Evolutionary conservation across 148 eudicot genomes (phyloP).

Genomic region (Nyssa sinensis): DNA sequence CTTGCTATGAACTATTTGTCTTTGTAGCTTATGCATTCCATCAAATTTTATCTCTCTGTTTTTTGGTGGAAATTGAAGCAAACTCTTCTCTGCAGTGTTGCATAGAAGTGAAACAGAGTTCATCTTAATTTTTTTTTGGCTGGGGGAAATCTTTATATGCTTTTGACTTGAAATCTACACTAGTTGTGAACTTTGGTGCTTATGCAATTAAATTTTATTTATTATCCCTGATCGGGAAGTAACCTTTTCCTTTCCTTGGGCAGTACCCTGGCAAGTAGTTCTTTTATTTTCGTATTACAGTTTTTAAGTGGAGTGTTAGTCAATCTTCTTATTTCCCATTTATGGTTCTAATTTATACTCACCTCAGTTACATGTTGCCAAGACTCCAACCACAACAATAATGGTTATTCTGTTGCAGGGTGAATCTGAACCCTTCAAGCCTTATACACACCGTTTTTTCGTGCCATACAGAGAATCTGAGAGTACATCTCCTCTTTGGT

Average conservation of each 20-base stretch:
- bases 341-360: background rate
- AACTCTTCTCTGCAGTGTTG: background rate
- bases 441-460: slow-evolving; percentile 58
- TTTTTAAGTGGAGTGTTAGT: no score
- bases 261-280: no score
- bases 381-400: slow-evolving; percentile 4
- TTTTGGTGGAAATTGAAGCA: background rate
- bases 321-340: background rate
- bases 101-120: background rate
- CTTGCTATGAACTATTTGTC: background rate
- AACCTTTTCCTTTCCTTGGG: no score
- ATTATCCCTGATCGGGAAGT: no score
- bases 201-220: no score
- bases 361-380: background rate
- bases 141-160: background rate
- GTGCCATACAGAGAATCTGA: slow-evolving; percentile 56
- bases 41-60: background rate
- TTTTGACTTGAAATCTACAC: background rate
- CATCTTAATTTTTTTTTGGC: background rate
- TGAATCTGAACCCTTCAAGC: slow-evolving; percentile 78
- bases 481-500: slow-evolving; percentile 88
- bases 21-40: no score
- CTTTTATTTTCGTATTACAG: no score
- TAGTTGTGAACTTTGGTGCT: background rate
- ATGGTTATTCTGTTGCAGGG: slow-evolving; percentile 46